Percentiles rank a stretch among this genome's conserved stretches.
Conservation (phyloP, 768 basidiomycete species). For the Amyloporia xantha region DNA sequence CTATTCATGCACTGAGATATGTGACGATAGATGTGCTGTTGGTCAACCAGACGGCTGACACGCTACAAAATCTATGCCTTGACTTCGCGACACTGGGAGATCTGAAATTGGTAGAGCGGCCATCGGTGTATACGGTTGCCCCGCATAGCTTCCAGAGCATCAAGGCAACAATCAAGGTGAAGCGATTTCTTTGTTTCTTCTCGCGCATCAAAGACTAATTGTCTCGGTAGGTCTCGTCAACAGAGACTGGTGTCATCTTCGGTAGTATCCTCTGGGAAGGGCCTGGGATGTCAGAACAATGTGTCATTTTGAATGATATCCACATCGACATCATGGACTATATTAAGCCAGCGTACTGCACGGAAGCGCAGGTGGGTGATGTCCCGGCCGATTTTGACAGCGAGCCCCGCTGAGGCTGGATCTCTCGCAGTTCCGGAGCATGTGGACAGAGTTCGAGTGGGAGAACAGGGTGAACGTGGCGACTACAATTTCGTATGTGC, state of each 20-base stretch:
- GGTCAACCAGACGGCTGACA: conserved; percentile 93
- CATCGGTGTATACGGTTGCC: conserved; percentile 85
- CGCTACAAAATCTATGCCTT: conserved; percentile 91
- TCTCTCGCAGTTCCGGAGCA: conserved; percentile 72
- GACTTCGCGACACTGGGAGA: conserved; percentile 98
- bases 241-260: conserved; percentile 97
- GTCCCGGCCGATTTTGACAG: neutral
- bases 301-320: conserved; percentile 93
- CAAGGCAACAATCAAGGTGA: conserved; percentile 93
- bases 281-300: conserved; percentile 78
- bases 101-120: conserved; percentile 94
- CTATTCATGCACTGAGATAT: neutral
- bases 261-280: conserved; percentile 97
- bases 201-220: neutral
- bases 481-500: conserved; percentile 68
- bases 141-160: conserved; percentile 98
- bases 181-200: neutral
- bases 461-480: conserved; percentile 97
- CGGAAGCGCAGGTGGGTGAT: conserved; percentile 74
- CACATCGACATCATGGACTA: conserved; percentile 99
- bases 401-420: neutral
- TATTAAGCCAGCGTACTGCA: conserved; percentile 94
- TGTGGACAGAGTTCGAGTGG: conserved; percentile 99
- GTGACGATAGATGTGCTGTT: conserved; percentile 72
- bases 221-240: conserved; percentile 64